These are phyloP conservation scores for Exophiala mesophila DNA, from an alignment of 2,329 filamentous ascomycete genomes.

Conservation along the genomic window DNA sequence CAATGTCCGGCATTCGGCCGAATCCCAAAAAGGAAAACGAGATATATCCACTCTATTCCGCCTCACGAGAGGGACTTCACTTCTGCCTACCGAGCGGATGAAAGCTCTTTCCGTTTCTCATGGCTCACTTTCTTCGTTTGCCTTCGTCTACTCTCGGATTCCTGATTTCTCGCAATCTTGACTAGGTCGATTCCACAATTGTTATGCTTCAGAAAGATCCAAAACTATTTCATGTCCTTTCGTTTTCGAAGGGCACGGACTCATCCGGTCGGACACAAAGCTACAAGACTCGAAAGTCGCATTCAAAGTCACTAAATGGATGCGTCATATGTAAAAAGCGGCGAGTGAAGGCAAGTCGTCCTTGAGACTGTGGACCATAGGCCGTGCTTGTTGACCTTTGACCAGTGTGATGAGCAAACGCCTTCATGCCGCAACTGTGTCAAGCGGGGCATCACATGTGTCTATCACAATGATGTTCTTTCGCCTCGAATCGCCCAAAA, in stretches of 20 bases:
- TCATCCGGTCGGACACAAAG: conserved; percentile 2
- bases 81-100: background rate
- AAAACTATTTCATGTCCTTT: conserved; percentile 3
- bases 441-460: conserved; percentile 29
- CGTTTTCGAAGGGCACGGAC: background rate
- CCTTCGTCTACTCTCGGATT: too few species aligned
- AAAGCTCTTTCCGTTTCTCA: background rate
- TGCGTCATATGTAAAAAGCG: conserved; percentile 34
- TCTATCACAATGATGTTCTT: conserved; percentile 15
- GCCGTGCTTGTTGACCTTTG: background rate
- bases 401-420: conserved; percentile 34
- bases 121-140: too few species aligned
- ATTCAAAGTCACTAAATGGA: conserved; percentile 33
- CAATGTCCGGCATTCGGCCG: too few species aligned
- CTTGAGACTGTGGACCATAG: background rate
- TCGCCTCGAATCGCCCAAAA: conserved; percentile 21
- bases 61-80: background rate
- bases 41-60: background rate
- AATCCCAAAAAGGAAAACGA: conserved; percentile 3
- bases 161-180: too few species aligned
- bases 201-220: too few species aligned
- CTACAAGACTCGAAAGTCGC: conserved; percentile 27
- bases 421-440: conserved; percentile 31
- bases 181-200: too few species aligned
- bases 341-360: conserved; percentile 32